Conservation (phyloP, 192 early-diverging fungal species). For the Coemansia sp. region DNA sequence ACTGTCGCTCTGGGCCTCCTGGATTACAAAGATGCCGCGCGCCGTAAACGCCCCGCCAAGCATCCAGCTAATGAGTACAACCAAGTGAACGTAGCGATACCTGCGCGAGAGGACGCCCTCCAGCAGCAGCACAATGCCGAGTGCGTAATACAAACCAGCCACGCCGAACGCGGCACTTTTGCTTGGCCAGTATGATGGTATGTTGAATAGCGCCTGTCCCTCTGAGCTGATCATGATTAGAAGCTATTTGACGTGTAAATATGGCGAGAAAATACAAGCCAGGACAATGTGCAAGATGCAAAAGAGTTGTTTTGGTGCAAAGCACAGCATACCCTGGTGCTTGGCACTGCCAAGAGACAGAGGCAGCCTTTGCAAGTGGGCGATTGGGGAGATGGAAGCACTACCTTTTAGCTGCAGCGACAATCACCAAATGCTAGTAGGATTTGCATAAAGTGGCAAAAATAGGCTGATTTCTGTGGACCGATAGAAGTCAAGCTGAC, state of each 20-base stretch:
- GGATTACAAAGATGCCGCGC: constrained; percentile 5
- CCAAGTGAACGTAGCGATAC: constrained; percentile 1
- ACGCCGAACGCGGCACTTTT: constrained; percentile 13
- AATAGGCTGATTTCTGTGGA: too few relatives aligned
- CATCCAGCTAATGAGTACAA: constrained; percentile 6
- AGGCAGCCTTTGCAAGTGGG: too few relatives aligned
- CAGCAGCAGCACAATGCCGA: neutral
- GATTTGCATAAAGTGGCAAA: too few relatives aligned
- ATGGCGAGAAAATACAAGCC: neutral
- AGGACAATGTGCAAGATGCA: neutral
- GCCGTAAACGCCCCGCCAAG: constrained; percentile 18
- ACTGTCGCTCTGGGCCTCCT: neutral
- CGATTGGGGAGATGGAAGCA: too few relatives aligned
- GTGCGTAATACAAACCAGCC: constrained; percentile 1
- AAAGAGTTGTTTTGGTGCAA: neutral
- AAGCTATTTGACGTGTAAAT: too few relatives aligned
- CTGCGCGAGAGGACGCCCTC: constrained; percentile 4
- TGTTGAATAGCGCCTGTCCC: constrained; percentile 4
- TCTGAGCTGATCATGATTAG: neutral
- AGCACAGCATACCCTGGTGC: too few relatives aligned
- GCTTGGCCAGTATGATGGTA: constrained; percentile 14
- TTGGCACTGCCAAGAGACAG: too few relatives aligned
- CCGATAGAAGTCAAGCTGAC: too few relatives aligned
- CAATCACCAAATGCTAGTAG: too few relatives aligned
- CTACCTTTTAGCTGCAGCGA: too few relatives aligned